Percentiles rank a stretch among this genome's conserved stretches.
phyloP scores from a whole-genome alignment of 495 filamentous ascomycete genomes.

The Penicillium cataractarum region DNA sequence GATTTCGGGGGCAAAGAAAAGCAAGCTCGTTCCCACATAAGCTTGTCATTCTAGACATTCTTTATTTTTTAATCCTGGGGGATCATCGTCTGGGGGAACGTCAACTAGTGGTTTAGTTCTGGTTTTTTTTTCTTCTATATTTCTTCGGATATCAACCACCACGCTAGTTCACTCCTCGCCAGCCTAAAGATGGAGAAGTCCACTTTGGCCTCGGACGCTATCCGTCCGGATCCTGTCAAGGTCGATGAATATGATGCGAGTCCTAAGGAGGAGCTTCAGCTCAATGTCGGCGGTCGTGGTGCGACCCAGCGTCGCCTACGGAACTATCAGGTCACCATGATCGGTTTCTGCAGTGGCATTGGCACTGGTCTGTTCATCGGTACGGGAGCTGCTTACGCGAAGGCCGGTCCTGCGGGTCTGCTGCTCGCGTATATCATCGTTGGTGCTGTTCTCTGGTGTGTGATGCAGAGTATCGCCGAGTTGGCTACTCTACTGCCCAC shows the following conservation, averaged over 20 bases:
- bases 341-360: constrained; percentile 50
- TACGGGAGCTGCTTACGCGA: constrained; percentile 67
- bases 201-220: constrained; percentile 16
- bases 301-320: constrained; percentile 41
- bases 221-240: constrained; percentile 22
- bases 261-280: constrained; percentile 36
- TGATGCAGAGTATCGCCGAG: constrained; percentile 65
- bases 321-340: constrained; percentile 47
- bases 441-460: constrained; percentile 62
- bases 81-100: neutral
- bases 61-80: neutral
- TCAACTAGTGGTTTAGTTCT: neutral
- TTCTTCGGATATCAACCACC: neutral
- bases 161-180: neutral
- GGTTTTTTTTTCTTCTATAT: neutral
- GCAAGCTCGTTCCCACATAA: constrained; percentile 13
- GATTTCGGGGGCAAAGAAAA: constrained; percentile 19
- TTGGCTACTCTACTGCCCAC: constrained; percentile 75
- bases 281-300: constrained; percentile 43
- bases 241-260: constrained; percentile 26
- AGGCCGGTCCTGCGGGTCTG: constrained; percentile 67
- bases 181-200: constrained; percentile 20
- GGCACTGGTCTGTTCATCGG: constrained; percentile 80
- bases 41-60: neutral
- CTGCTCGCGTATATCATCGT: constrained; percentile 72